Conservation (phyloP, 2,329 filamentous ascomycete species). For the Fusarium nurragi region DNA sequence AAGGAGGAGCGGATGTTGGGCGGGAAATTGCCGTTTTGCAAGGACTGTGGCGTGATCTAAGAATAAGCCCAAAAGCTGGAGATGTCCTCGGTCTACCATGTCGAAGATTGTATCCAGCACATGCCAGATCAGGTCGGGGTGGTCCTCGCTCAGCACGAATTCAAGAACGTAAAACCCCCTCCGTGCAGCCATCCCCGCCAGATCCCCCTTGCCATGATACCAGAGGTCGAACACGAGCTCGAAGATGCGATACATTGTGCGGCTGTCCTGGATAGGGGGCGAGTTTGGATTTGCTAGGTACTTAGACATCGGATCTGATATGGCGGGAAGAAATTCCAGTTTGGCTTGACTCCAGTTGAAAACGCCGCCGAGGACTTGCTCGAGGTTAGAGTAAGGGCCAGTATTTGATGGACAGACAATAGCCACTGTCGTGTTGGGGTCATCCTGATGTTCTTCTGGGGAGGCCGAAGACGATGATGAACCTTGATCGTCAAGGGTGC, state of each 20-base stretch:
- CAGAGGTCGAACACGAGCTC: constrained; percentile 52
- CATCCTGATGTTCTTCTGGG: constrained; percentile 23
- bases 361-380: constrained; percentile 49
- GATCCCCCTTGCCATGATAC: constrained; percentile 48
- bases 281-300: constrained; percentile 50
- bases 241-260: constrained; percentile 53
- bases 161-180: constrained; percentile 51
- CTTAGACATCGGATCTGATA: constrained; percentile 50
- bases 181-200: constrained; percentile 51
- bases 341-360: constrained; percentile 50
- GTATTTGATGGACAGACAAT: constrained; percentile 39
- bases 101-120: constrained; percentile 52
- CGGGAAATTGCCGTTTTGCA: constrained; percentile 44
- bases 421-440: constrained; percentile 25
- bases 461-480: constrained; percentile 28
- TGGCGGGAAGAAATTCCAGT: constrained; percentile 43
- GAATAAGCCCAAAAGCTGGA: constrained; percentile 49
- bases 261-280: constrained; percentile 52
- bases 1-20: constrained; percentile 48
- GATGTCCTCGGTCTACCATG: constrained; percentile 50
- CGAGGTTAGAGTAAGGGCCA: constrained; percentile 45
- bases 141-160: constrained; percentile 50
- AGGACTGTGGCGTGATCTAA: constrained; percentile 47
- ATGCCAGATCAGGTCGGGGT: constrained; percentile 52
- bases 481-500: constrained; percentile 23